Evolutionary conservation across 257 asterid species (phyloP).

Genomic region (Leptodermis oblonga): DNA sequence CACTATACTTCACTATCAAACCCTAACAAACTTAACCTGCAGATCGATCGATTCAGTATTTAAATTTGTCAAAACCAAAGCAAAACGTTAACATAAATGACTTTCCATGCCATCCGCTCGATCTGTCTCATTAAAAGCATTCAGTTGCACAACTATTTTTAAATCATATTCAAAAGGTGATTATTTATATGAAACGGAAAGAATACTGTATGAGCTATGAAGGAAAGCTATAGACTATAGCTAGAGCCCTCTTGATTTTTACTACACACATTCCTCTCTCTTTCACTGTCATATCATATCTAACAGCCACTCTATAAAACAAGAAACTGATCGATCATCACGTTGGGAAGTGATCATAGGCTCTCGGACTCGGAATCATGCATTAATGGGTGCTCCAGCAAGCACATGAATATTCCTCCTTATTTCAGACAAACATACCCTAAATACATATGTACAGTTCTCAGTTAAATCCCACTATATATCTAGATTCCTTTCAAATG

Average conservation of each 20-base stretch:
- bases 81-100: slow-evolving; percentile 33
- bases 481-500: slow-evolving; percentile 12
- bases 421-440: slow-evolving; percentile 2
- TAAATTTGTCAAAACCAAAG: no score
- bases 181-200: no score
- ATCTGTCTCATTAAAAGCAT: no score
- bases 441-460: background rate
- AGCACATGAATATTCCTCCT: background rate
- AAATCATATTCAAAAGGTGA: no score
- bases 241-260: background rate
- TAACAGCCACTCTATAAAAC: slow-evolving; percentile 12
- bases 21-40: background rate
- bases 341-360: background rate
- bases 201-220: no score
- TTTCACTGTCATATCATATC: slow-evolving; percentile 5
- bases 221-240: background rate
- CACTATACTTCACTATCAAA: slow-evolving; percentile 46
- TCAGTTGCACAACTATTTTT: no score
- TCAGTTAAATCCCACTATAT: background rate
- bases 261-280: background rate
- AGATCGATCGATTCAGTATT: no score
- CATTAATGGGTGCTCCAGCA: background rate
- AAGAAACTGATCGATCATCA: no score
- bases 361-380: slow-evolving; percentile 4
- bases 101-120: background rate